Conservation (phyloP, 2,329 filamentous ascomycete genomes). For the Aurifilum marmelostoma region DNA sequence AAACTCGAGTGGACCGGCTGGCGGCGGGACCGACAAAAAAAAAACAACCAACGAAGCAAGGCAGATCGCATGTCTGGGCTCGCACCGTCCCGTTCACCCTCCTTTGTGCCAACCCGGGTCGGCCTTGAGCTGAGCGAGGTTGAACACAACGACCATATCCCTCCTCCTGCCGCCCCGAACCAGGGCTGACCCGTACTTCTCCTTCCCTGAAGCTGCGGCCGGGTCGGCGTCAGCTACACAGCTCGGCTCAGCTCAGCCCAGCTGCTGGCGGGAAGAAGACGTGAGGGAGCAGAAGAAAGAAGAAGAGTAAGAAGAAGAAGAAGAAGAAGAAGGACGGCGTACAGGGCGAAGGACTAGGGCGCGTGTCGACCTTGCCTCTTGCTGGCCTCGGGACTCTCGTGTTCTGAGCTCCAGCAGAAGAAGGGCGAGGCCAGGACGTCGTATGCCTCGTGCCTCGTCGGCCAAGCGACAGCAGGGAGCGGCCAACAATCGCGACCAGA, state of each 20-base stretch:
- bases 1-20: constrained; percentile 29
- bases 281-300: background rate
- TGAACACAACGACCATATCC: background rate
- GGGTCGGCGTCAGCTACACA: constrained; percentile 20
- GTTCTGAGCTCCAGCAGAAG: constrained; percentile 48
- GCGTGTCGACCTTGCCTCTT: constrained; percentile 34
- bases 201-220: background rate
- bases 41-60: constrained; percentile 3
- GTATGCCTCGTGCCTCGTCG: constrained; percentile 65
- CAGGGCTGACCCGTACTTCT: background rate
- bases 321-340: constrained; percentile 6
- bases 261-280: background rate
- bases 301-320: background rate
- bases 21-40: constrained; percentile 27
- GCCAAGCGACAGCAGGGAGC: constrained; percentile 65
- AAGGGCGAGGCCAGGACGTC: constrained; percentile 41
- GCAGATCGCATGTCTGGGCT: constrained; percentile 28
- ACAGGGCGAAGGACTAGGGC: constrained; percentile 10
- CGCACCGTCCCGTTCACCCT: constrained; percentile 24
- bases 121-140: constrained; percentile 13
- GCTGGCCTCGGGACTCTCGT: constrained; percentile 47
- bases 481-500: constrained; percentile 68
- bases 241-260: background rate
- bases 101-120: constrained; percentile 22
- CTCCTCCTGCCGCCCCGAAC: background rate